These are phyloP conservation scores for Xerocomus brunneocitrinus DNA, from an alignment of 768 basidiomycete genomes.

Conservation along the genomic window DNA sequence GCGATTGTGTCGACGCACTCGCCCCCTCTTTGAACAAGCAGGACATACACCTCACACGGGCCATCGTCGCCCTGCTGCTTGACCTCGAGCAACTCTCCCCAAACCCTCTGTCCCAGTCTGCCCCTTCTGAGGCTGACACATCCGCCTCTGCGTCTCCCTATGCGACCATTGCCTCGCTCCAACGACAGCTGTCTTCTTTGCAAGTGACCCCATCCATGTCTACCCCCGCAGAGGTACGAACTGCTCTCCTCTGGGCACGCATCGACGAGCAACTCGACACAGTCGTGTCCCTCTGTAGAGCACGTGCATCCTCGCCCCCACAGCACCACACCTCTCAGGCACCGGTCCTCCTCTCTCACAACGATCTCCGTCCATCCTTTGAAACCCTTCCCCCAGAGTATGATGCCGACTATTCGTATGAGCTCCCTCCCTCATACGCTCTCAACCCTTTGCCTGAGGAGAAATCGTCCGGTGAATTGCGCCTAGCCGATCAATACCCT, in stretches of 20 bases:
- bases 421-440: slow-evolving; percentile 27
- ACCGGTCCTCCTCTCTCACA: not conserved
- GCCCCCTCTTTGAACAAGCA: slow-evolving; percentile 38
- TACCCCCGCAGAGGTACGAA: slow-evolving; percentile 50
- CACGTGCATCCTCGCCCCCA: slow-evolving; percentile 36
- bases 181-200: slow-evolving; percentile 63
- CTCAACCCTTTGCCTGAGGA: slow-evolving; percentile 10
- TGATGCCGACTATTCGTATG: slow-evolving; percentile 28
- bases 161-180: slow-evolving; percentile 56
- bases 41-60: slow-evolving; percentile 61
- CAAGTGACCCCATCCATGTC: slow-evolving; percentile 35
- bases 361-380: slow-evolving; percentile 10
- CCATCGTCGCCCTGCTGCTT: slow-evolving; percentile 64
- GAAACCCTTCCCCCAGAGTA: slow-evolving; percentile 53
- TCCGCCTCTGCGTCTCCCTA: slow-evolving; percentile 12
- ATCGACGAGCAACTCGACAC: slow-evolving; percentile 72
- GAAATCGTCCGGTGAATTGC: slow-evolving; percentile 8
- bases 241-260: slow-evolving; percentile 65
- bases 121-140: slow-evolving; percentile 8
- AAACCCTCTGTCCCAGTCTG: slow-evolving; percentile 14
- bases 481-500: slow-evolving; percentile 11
- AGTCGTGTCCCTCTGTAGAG: slow-evolving; percentile 62
- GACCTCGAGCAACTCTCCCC: slow-evolving; percentile 59
- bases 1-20: slow-evolving; percentile 46
- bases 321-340: slow-evolving; percentile 19